Base-by-base conservation (phyloP, 2,329 filamentous ascomycete genomes). In the Nemania abortiva region DNA sequence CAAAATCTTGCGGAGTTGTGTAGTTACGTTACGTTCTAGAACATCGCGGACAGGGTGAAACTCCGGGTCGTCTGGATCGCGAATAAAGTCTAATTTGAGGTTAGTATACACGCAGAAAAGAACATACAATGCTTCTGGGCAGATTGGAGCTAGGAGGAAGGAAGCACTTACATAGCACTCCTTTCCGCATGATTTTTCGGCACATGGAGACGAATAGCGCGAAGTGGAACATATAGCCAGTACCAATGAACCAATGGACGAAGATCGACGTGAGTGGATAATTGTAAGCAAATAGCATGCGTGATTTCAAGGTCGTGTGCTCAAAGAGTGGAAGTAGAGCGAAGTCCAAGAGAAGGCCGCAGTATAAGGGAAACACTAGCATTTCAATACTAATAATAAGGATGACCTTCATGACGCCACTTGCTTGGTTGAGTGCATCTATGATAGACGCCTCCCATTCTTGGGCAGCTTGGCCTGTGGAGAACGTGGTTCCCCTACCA, bases 211-310 rank as follows among this genome's bases (percentile, higher is more conserved):
- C 96, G 78, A 99, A 99, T 2, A 99, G 87, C 5, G 96, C 96
- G 79, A 99, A 99, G 79, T 99, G 96, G 82, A 99, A 99, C 97
- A 99, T 99, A 81, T 99, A 99, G 71, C 95, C 97, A 3, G 96
- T 99, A 57, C 96, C 96, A 65, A 98, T 91, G 77, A 99, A 99
- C 96, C 96, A 99, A 80, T 99, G 96, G 61, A 98, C 92, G 79
- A 99, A 99, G 15, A 97, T 89, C 15, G 95, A 97, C 0, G 94
- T 98, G 73, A 95, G 87, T 0, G 96, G 96, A 69, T 91, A 94
- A 69, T 89, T 86, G 63, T 89, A 84, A 1, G 93, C 93, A 76
- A 97, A 99, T 3, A 89, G 83, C 60, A 97, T 83, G 24, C 96
- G 89, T 7, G 93, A 94, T 71, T 87, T 87, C 60, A 98, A 81